These are phyloP conservation scores for Phytophthora aleatoria DNA, from an alignment of 352 stramenopile species.

Conservation along the genomic window DNA sequence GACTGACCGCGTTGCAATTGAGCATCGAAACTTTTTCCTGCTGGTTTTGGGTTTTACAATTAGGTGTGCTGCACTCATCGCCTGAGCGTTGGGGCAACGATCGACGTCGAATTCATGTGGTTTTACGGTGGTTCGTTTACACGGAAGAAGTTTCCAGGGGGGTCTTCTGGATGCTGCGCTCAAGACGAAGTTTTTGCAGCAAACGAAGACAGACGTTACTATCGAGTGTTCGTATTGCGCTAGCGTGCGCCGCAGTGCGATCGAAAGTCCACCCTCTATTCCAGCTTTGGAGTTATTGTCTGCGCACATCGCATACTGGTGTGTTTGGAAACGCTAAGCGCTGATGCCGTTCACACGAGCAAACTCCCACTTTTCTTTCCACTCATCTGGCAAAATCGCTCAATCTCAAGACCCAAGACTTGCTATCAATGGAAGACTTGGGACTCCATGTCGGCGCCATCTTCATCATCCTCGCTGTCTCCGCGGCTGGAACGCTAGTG, in stretches of 20 bases:
- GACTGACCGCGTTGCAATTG: too few relatives aligned
- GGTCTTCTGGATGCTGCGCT: background rate
- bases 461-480: slow-evolving; percentile 52
- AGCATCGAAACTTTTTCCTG: too few relatives aligned
- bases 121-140: background rate
- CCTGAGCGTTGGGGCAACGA: background rate
- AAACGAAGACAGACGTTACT: background rate
- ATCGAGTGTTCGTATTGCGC: background rate
- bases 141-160: background rate
- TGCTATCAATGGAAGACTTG: slow-evolving; percentile 14
- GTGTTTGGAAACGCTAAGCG: slow-evolving; percentile 10
- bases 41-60: too few relatives aligned
- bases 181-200: background rate
- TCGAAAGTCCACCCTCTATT: slow-evolving; percentile 2
- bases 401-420: background rate
- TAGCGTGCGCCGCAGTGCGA: background rate
- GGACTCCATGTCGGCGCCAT: slow-evolving; percentile 44
- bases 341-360: background rate
- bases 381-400: background rate
- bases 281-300: slow-evolving; percentile 15
- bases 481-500: slow-evolving; percentile 35
- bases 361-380: background rate
- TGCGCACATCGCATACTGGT: slow-evolving; percentile 5
- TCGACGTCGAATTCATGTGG: background rate
- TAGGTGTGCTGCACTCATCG: too few relatives aligned